A percentile compares a stretch with the other conserved stretches of the same genome.
Evolutionary conservation across 1,284 basidiomycete genomes (phyloP).

Genomic region (Tremellales sp.): DNA sequence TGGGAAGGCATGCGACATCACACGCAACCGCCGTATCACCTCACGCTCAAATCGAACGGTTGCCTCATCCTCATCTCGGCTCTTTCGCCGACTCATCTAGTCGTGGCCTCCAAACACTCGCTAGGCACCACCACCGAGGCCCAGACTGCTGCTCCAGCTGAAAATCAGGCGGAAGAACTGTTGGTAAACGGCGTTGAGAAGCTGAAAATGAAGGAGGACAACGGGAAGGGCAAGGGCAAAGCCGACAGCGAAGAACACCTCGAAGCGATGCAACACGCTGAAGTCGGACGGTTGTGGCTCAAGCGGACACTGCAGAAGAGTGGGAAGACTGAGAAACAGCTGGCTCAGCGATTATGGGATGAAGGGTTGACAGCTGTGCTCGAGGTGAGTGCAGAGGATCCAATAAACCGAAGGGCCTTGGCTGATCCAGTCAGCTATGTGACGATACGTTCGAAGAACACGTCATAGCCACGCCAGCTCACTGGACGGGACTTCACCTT

Average conservation of each 20-base stretch:
- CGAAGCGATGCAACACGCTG: slow-evolving; percentile 37
- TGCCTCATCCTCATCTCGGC: slow-evolving; percentile 97
- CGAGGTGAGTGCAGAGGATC: slow-evolving; percentile 64
- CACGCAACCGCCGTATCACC: slow-evolving; percentile 74
- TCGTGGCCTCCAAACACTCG: slow-evolving; percentile 91
- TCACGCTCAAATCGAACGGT: slow-evolving; percentile 94
- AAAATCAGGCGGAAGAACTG: slow-evolving; percentile 7
- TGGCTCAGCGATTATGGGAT: slow-evolving; percentile 73
- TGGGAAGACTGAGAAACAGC: slow-evolving; percentile 65
- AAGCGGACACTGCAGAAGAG: slow-evolving; percentile 62
- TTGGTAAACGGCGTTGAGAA: slow-evolving; percentile 5
- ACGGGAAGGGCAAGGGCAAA: slow-evolving; percentile 8
- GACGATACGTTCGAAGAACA: slow-evolving; percentile 98
- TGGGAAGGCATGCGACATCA: slow-evolving; percentile 71
- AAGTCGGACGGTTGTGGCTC: slow-evolving; percentile 62
- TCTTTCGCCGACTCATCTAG: slow-evolving; percentile 65
- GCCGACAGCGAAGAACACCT: slow-evolving; percentile 11
- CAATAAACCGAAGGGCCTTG: not conserved
- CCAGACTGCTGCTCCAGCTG: slow-evolving; percentile 8
- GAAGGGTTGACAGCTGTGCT: slow-evolving; percentile 85
- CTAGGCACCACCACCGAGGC: slow-evolving; percentile 56
- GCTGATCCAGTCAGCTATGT: slow-evolving; percentile 63
- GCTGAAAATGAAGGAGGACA: slow-evolving; percentile 12
- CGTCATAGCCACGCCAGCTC: slow-evolving; percentile 74
- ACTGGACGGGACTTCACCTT: slow-evolving; percentile 85